Conservation (phyloP, 345 rosid species). For the Hibiscus syriacus region DNA sequence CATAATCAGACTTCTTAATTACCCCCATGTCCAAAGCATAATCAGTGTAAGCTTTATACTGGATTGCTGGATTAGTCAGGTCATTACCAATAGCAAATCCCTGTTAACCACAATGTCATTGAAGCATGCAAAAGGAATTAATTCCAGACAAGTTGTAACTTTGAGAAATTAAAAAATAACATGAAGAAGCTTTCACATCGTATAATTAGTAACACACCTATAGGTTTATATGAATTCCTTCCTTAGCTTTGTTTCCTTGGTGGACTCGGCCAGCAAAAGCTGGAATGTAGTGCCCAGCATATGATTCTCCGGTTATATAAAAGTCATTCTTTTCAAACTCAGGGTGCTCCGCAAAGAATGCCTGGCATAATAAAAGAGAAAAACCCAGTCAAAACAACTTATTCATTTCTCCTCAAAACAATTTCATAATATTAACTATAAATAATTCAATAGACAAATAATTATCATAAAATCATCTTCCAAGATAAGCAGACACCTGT, state of each 20-base stretch:
- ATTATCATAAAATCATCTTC: not conserved
- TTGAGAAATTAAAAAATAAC: not conserved
- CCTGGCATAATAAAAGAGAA: slow-evolving; percentile 27
- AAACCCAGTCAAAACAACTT: not conserved
- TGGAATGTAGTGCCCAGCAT: slow-evolving; percentile 69
- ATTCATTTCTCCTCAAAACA: not conserved
- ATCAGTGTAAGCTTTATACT: slow-evolving; percentile 90
- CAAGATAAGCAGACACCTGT: slow-evolving; percentile 51
- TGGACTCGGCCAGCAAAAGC: slow-evolving; percentile 94
- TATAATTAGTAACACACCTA: slow-evolving; percentile 41
- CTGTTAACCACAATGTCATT: slow-evolving; percentile 28
- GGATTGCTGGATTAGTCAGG: slow-evolving; percentile 88
- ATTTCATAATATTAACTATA: not conserved
- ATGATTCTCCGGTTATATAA: slow-evolving; percentile 45
- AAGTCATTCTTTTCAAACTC: slow-evolving; percentile 68
- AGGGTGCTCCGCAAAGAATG: slow-evolving; percentile 93
- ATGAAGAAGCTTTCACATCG: not conserved
- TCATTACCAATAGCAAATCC: slow-evolving; percentile 99
- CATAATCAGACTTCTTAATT: slow-evolving; percentile 49
- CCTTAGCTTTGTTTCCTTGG: slow-evolving; percentile 84
- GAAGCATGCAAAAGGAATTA: not conserved
- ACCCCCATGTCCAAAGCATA: slow-evolving; percentile 87
- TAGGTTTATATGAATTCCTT: slow-evolving; percentile 77
- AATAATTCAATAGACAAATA: not conserved
- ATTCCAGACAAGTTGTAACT: not conserved